These are phyloP conservation scores for Prosopis cineraria DNA, from an alignment of 306 rosid genomes.

Conservation along the genomic window DNA sequence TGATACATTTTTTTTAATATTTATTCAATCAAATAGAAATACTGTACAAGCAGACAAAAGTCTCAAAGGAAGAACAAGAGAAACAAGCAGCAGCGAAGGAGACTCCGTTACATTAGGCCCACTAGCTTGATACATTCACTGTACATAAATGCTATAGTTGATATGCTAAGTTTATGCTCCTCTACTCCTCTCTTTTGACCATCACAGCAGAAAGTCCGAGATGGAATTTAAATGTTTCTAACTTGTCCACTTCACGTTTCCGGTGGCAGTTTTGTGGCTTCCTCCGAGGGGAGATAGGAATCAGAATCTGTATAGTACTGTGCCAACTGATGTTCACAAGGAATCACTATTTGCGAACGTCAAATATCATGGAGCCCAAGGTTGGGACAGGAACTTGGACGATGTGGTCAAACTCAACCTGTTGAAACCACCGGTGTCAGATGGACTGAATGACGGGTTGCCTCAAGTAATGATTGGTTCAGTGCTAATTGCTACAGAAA, in stretches of 20 bases:
- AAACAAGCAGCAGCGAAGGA: too few species aligned
- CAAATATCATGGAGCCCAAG: conserved; percentile 46
- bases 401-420: conserved; percentile 39
- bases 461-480: conserved; percentile 59
- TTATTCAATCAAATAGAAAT: too few species aligned
- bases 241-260: conserved; percentile 32
- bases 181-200: neutral
- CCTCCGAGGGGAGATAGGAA: conserved; percentile 38
- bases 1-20: too few species aligned
- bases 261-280: conserved; percentile 57
- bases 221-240: neutral
- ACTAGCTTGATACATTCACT: neutral
- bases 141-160: neutral
- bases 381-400: conserved; percentile 41
- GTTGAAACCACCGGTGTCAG: conserved; percentile 42
- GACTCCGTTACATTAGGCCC: too few species aligned
- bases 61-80: too few species aligned
- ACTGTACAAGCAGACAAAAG: too few species aligned
- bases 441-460: conserved; percentile 40
- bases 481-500: conserved; percentile 67
- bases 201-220: neutral
- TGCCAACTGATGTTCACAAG: conserved; percentile 41
- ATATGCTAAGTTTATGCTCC: too few species aligned
- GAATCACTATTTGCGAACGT: conserved; percentile 32
- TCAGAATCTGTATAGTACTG: conserved; percentile 34